Conservation (phyloP, 1,139 yeast species). For the Hansenula lynferdii region DNA sequence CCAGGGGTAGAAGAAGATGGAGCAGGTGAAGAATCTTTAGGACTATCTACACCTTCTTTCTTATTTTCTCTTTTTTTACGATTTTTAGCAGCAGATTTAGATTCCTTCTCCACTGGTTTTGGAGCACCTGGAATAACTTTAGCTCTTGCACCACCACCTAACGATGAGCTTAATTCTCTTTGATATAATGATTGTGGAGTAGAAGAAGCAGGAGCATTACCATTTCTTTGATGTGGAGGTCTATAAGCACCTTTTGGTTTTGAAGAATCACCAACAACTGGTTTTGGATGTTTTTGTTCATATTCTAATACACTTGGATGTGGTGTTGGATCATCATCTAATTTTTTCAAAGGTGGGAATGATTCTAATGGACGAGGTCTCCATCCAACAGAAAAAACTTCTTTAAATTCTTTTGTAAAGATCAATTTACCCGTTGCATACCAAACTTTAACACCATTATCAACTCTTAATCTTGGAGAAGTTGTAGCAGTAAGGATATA, state of each 20-base stretch:
- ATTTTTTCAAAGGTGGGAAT: constrained; percentile 55
- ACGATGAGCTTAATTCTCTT: constrained; percentile 40
- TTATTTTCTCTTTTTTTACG: constrained; percentile 76
- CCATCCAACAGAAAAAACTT: constrained; percentile 82
- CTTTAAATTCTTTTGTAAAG: constrained; percentile 73
- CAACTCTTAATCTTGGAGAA: constrained; percentile 94
- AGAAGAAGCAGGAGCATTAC: constrained; percentile 27
- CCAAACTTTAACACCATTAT: constrained; percentile 93
- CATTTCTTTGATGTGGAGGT: constrained; percentile 84
- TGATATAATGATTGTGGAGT: constrained; percentile 46
- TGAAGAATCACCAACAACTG: constrained; percentile 23
- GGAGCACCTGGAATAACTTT: constrained; percentile 38
- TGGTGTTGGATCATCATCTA: constrained; percentile 58
- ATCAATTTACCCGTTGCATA: constrained; percentile 82
- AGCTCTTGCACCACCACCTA: constrained; percentile 21
- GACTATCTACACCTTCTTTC: constrained; percentile 28
- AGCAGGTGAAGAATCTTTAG: constrained; percentile 24
- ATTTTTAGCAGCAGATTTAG: constrained; percentile 68
- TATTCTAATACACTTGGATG: constrained; percentile 63
- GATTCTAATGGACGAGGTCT: constrained; percentile 59
- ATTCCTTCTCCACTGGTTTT: constrained; percentile 24
- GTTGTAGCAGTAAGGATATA: constrained; percentile 94
- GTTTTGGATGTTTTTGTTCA: constrained; percentile 38
- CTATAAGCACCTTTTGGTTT: constrained; percentile 86
- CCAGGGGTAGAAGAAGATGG: constrained; percentile 18